A percentile compares a stretch with the other conserved stretches of the same genome.
Conservation (phyloP, 768 basidiomycete species). For the Mycena latifolia region DNA sequence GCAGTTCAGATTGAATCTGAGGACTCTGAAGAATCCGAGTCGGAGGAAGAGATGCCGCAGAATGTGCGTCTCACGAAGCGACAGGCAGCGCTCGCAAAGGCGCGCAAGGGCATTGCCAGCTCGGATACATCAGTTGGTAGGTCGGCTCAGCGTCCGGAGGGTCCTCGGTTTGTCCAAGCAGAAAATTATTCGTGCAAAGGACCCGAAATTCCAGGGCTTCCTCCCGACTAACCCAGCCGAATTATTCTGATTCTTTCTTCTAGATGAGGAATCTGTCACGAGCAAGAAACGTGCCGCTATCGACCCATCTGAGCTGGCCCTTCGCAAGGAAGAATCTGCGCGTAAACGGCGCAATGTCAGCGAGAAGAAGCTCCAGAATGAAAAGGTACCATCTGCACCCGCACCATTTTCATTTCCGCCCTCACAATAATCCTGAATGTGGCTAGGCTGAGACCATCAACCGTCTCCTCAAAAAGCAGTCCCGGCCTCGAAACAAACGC, state of each 20-base stretch:
- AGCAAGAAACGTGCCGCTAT: conserved; percentile 15
- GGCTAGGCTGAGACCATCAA: conserved; percentile 88
- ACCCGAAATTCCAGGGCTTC: background rate
- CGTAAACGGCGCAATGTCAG: conserved; percentile 84
- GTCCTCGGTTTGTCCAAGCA: background rate
- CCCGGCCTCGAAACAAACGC: conserved; percentile 73
- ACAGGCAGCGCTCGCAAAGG: conserved; percentile 34
- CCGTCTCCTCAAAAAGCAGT: conserved; percentile 88
- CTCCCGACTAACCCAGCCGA: background rate
- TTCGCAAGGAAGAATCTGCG: conserved; percentile 84
- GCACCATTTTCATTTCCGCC: too few relatives aligned
- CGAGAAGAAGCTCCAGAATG: conserved; percentile 88
- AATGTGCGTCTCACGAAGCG: conserved; percentile 36
- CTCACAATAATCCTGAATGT: background rate
- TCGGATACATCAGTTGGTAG: conserved; percentile 32
- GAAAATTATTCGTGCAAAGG: too few relatives aligned
- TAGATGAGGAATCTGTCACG: conserved; percentile 19
- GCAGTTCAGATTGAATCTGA: conserved; percentile 28
- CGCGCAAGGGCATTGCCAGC: conserved; percentile 25
- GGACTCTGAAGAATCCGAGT: conserved; percentile 25
- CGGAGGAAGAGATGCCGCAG: conserved; percentile 34
- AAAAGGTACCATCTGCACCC: conserved; percentile 65
- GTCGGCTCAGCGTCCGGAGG: background rate
- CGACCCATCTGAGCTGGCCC: conserved; percentile 65
- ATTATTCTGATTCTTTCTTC: background rate